Percentiles rank a stretch among this genome's conserved stretches.
Evolutionary conservation across 2,329 filamentous ascomycete species (phyloP).

Genomic region (Monilinia fructigena): DNA sequence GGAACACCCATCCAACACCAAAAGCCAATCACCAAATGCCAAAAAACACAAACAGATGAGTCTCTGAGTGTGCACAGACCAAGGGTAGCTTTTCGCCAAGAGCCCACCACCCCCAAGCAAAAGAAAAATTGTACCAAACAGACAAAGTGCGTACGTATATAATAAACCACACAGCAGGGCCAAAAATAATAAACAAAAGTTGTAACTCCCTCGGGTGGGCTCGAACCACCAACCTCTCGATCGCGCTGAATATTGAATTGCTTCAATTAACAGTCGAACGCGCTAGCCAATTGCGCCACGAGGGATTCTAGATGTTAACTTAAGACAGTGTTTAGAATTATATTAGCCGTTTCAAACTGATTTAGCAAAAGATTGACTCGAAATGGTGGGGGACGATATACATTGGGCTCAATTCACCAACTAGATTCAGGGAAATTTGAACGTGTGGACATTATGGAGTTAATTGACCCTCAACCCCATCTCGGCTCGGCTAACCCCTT

Average conservation of each 20-base stretch:
- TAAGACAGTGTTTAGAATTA: accelerated
- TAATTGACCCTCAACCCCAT: neutral
- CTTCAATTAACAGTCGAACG: conserved; percentile 12
- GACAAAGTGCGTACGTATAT: neutral
- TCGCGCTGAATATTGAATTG: neutral
- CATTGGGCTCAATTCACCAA: neutral
- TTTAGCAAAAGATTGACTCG: accelerated
- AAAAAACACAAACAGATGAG: neutral
- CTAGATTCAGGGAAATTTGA: neutral
- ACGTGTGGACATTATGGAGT: conserved; percentile 3
- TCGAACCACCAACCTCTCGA: conserved; percentile 19
- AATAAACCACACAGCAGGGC: neutral
- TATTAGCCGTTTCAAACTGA: accelerated
- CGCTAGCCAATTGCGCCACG: conserved; percentile 22
- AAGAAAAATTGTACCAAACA: too few relatives aligned
- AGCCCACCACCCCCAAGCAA: too few relatives aligned
- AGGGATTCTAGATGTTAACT: neutral
- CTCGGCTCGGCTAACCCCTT: conserved; percentile 10
- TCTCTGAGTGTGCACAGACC: too few relatives aligned
- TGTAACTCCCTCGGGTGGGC: neutral
- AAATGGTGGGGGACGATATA: neutral
- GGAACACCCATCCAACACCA: neutral
- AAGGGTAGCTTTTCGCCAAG: too few relatives aligned
- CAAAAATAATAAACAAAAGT: neutral
- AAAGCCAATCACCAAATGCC: neutral